Conservation (phyloP, 2,329 filamentous ascomycete genomes). For the Penicillium frequentans region DNA sequence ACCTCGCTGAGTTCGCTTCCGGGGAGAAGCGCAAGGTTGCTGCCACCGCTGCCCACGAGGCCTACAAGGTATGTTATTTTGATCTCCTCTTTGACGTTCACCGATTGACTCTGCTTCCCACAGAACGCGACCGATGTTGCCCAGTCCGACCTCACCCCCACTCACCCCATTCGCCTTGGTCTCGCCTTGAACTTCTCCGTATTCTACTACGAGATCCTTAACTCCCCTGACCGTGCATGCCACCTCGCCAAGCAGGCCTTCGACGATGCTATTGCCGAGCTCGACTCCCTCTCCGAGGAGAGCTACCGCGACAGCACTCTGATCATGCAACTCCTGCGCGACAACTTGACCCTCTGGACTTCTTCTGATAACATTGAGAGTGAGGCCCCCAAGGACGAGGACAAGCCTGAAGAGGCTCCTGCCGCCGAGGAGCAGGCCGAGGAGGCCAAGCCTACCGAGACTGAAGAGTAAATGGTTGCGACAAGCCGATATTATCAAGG, state of each 20-base stretch:
- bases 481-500: conserved; percentile 28
- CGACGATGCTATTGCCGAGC: conserved; percentile 97
- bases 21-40: conserved; percentile 95
- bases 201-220: conserved; percentile 99
- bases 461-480: conserved; percentile 25
- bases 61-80: conserved; percentile 78
- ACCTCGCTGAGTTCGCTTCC: conserved; percentile 93
- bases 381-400: conserved; percentile 66
- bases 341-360: conserved; percentile 98
- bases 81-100: background rate
- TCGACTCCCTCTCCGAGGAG: conserved; percentile 96
- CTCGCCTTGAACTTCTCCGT: conserved; percentile 99
- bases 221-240: conserved; percentile 96
- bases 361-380: conserved; percentile 83
- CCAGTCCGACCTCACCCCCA: conserved; percentile 94
- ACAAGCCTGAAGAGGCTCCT: conserved; percentile 54
- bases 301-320: conserved; percentile 98
- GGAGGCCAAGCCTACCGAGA: conserved; percentile 37
- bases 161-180: conserved; percentile 96
- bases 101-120: background rate
- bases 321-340: conserved; percentile 98
- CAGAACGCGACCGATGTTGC: conserved; percentile 94
- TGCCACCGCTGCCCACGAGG: conserved; percentile 91
- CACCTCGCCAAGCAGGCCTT: conserved; percentile 99
- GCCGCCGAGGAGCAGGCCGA: conserved; percentile 44